These are phyloP conservation scores for Trametes versicolor DNA, from an alignment of 1,284 basidiomycete species.

Conservation along the genomic window DNA sequence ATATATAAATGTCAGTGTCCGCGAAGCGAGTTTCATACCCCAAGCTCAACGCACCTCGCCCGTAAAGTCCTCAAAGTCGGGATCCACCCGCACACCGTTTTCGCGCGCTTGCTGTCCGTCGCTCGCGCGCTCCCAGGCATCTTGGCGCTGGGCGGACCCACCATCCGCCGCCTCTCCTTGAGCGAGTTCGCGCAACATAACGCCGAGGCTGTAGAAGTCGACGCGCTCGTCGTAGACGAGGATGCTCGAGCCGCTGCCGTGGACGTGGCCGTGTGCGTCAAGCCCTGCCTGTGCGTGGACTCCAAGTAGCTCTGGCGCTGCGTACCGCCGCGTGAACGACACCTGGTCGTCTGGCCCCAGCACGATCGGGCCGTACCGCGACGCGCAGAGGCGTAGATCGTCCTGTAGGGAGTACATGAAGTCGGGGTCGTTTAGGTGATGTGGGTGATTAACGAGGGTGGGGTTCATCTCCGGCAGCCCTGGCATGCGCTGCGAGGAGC, in stretches of 20 bases:
- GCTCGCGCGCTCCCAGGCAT: constrained; percentile 27
- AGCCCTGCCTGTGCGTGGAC: constrained; percentile 18
- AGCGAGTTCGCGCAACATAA: constrained; percentile 35
- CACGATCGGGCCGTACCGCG: constrained; percentile 27
- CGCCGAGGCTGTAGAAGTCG: constrained; percentile 35
- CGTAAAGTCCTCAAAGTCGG: constrained; percentile 34
- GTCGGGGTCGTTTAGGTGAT: constrained; percentile 19
- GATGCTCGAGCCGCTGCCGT: constrained; percentile 6
- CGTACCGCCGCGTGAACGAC: constrained; percentile 35
- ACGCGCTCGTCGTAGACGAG: constrained; percentile 36
- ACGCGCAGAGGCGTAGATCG: not conserved
- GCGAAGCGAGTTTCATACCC: not conserved
- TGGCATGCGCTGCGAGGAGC: constrained; percentile 46
- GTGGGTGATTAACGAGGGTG: constrained; percentile 4
- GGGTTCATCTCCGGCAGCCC: constrained; percentile 11
- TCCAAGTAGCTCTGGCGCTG: constrained; percentile 34
- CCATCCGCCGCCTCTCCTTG: constrained; percentile 12
- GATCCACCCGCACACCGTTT: constrained; percentile 1
- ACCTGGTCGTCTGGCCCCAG: constrained; percentile 31
- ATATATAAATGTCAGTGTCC: not conserved
- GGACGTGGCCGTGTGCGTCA: constrained; percentile 9
- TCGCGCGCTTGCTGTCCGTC: constrained; percentile 12
- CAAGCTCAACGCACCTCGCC: constrained; percentile 17
- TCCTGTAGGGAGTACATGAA: not conserved
- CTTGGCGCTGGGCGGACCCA: constrained; percentile 9